Conservation (phyloP, 352 stramenopile species). For the Globisporangium emineosum region DNA sequence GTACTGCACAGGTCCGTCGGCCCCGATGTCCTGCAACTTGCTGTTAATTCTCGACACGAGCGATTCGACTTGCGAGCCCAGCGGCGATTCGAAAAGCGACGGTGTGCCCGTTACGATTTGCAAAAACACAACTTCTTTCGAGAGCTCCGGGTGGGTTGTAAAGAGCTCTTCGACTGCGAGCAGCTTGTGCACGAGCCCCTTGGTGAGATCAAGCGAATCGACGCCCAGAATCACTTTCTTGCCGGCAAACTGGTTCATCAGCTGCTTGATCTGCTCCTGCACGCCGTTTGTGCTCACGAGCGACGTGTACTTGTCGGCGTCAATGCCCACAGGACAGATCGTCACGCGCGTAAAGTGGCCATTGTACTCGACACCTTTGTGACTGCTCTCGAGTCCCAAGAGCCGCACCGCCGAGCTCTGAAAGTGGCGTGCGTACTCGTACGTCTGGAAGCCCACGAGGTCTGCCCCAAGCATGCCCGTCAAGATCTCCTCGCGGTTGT, state of each 20-base stretch:
- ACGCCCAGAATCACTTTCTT: slow-evolving; percentile 86
- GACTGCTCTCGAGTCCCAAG: slow-evolving; percentile 84
- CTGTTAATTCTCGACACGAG: slow-evolving; percentile 91
- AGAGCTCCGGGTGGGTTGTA: slow-evolving; percentile 83
- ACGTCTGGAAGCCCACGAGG: slow-evolving; percentile 90
- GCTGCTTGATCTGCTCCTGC: slow-evolving; percentile 58
- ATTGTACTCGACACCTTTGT: slow-evolving; percentile 87
- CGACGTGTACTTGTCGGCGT: slow-evolving; percentile 75
- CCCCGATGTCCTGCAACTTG: slow-evolving; percentile 87
- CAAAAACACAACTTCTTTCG: slow-evolving; percentile 93
- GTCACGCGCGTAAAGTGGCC: slow-evolving; percentile 87
- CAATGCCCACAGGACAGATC: slow-evolving; percentile 86
- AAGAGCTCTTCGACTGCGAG: slow-evolving; percentile 88
- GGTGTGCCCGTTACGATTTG: slow-evolving; percentile 85
- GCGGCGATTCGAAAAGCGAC: slow-evolving; percentile 48
- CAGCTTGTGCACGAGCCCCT: slow-evolving; percentile 90
- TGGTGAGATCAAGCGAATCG: slow-evolving; percentile 85
- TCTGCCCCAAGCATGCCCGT: slow-evolving; percentile 85
- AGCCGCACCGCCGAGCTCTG: slow-evolving; percentile 83
- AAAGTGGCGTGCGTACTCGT: slow-evolving; percentile 89
- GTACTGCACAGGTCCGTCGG: slow-evolving; percentile 87
- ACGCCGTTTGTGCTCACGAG: slow-evolving; percentile 59
- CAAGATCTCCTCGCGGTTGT: slow-evolving; percentile 84
- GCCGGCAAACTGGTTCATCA: slow-evolving; percentile 66
- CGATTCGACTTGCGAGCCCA: slow-evolving; percentile 86